These are phyloP conservation scores for Saccharomycopsis selenospora DNA, from an alignment of 805 yeast species.

Conservation along the genomic window DNA sequence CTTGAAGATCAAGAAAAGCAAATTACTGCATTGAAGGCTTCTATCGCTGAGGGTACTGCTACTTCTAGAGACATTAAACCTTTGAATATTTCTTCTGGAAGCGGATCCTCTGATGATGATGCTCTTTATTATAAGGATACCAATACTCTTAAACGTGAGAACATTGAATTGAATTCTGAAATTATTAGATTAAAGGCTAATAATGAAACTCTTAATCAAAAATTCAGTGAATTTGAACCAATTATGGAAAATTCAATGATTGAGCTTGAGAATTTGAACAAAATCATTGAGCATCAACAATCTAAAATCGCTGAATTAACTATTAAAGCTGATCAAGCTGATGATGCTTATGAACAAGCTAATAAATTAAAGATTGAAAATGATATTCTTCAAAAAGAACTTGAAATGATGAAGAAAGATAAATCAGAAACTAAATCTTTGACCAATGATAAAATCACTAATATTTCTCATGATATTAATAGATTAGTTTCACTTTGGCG, in stretches of 20 bases:
- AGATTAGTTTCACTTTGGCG: conserved; percentile 17
- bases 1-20: conserved; percentile 2
- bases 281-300: conserved; percentile 47
- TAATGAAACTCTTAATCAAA: conserved; percentile 35
- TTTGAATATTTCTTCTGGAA: too few species aligned
- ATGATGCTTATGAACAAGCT: conserved; percentile 38
- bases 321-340: conserved; percentile 36
- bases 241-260: conserved; percentile 46
- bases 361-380: conserved; percentile 41
- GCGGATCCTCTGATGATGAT: neutral
- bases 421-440: conserved; percentile 20
- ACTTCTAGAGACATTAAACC: conserved; percentile 25
- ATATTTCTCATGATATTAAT: conserved; percentile 16
- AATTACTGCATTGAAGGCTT: neutral
- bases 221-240: conserved; percentile 41
- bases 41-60: neutral
- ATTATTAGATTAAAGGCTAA: conserved; percentile 41
- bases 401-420: conserved; percentile 34
- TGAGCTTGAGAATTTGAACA: conserved; percentile 46
- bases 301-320: conserved; percentile 36
- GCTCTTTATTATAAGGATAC: conserved; percentile 25
- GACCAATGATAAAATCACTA: conserved; percentile 18
- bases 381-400: conserved; percentile 39
- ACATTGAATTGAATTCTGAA: conserved; percentile 38
- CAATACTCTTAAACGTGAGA: conserved; percentile 36